A percentile compares a stretch with the other conserved stretches of the same genome.
phyloP scores from a whole-genome alignment of 257 asterid genomes.

The Fraxinus americana region DNA sequence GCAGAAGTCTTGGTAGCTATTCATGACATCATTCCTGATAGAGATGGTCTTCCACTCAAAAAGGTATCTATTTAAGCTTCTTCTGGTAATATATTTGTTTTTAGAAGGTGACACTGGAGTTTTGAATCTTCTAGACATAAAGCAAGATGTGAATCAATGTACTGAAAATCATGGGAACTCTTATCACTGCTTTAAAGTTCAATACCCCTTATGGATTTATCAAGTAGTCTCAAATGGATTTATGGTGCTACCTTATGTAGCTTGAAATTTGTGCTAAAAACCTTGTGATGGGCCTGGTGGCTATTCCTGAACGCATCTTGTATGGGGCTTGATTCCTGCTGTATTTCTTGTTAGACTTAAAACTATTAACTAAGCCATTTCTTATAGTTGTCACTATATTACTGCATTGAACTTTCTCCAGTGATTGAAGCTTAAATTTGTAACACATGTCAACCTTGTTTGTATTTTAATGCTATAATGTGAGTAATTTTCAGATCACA shows the following conservation, averaged over 20 bases:
- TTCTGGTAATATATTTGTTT: slow-evolving; percentile 1
- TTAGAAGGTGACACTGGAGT: neutral
- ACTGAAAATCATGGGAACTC: neutral
- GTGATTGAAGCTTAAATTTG: slow-evolving; percentile 4
- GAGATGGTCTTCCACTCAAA: slow-evolving; percentile 83
- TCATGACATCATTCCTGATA: slow-evolving; percentile 91
- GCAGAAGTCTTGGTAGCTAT: slow-evolving; percentile 96
- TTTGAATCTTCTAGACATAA: neutral
- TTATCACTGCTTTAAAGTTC: neutral
- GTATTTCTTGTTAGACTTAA: slow-evolving; percentile 6
- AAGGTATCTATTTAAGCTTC: slow-evolving; percentile 53
- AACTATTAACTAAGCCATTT: neutral
- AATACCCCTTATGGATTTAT: neutral
- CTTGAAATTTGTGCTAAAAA: neutral
- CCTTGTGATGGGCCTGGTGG: neutral
- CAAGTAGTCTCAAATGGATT: slow-evolving; percentile 4
- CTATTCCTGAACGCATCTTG: slow-evolving; percentile 3
- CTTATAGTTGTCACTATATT: neutral
- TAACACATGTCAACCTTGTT: slow-evolving; percentile 16
- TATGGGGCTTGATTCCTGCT: neutral
- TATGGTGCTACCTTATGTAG: slow-evolving; percentile 3
- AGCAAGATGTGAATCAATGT: neutral
- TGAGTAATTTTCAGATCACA: slow-evolving; percentile 61
- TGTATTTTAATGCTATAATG: slow-evolving; percentile 19
- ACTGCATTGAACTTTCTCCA: neutral